These are phyloP conservation scores for Rhododendron williamsianum DNA, from an alignment of 148 eudicot genomes.

Conservation along the genomic window DNA sequence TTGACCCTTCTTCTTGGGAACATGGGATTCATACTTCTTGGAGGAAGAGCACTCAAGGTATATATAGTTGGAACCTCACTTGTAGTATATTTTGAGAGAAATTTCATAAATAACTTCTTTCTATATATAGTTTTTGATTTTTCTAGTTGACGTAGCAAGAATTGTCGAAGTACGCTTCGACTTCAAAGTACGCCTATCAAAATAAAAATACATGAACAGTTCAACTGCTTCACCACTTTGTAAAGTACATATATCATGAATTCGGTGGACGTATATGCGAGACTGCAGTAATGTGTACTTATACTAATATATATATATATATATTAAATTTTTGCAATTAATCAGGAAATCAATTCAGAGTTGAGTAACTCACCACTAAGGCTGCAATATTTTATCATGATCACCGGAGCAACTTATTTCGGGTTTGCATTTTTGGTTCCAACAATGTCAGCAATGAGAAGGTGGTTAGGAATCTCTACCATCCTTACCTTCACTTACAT, in stretches of 20 bases:
- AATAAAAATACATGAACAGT: neutral
- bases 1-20: slow-evolving; percentile 38
- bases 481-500: slow-evolving; percentile 46
- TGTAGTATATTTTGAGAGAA: neutral
- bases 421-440: slow-evolving; percentile 48
- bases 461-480: slow-evolving; percentile 46
- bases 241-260: neutral
- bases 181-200: neutral
- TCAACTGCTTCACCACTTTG: neutral
- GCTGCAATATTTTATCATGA: slow-evolving; percentile 55
- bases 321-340: neutral
- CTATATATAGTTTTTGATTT: neutral
- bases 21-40: slow-evolving; percentile 68
- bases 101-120: neutral
- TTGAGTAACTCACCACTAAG: slow-evolving; percentile 45
- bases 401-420: slow-evolving; percentile 50
- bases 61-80: neutral
- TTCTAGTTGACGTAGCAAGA: neutral
- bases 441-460: slow-evolving; percentile 56
- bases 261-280: neutral
- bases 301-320: neutral
- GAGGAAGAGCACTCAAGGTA: slow-evolving; percentile 66
- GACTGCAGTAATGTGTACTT: neutral
- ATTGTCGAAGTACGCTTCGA: neutral
- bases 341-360: slow-evolving; percentile 47